A percentile compares a stretch with the other conserved stretches of the same genome.
phyloP scores from a whole-genome alignment of 257 asterid species.

The Ophiorrhiza pumila region DNA sequence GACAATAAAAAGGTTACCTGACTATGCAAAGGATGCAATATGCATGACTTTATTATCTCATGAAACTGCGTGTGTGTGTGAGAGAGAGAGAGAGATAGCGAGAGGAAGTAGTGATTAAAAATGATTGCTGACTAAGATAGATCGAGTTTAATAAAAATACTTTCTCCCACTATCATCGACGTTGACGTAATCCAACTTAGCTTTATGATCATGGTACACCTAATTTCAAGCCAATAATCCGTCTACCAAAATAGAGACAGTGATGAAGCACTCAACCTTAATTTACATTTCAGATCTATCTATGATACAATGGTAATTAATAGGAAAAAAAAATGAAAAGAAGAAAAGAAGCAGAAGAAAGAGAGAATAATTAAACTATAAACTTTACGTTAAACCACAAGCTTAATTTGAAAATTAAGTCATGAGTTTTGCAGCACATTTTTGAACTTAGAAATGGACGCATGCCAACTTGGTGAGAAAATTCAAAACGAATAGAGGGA shows the following conservation, averaged over 20 bases:
- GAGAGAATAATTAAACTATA: background rate
- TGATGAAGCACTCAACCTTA: too few relatives aligned
- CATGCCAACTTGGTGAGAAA: background rate
- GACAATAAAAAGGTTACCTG: background rate
- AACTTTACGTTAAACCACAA: background rate
- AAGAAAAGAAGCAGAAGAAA: background rate
- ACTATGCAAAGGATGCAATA: background rate
- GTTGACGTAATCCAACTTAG: conserved; percentile 9
- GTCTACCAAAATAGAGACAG: background rate
- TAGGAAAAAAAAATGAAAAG: too few relatives aligned
- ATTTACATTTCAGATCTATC: conserved; percentile 8
- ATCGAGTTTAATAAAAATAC: conserved; percentile 5
- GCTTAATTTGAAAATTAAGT: too few relatives aligned
- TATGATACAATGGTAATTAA: too few relatives aligned
- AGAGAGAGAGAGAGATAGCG: background rate
- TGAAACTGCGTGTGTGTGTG: background rate
- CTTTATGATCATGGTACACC: conserved; percentile 21
- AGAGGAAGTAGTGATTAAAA: background rate
- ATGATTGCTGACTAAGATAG: conserved; percentile 8
- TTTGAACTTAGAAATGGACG: conserved; percentile 3
- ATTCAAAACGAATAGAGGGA: too few relatives aligned
- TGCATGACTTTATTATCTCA: conserved; percentile 3
- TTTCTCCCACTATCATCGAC: conserved; percentile 19
- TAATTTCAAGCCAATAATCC: conserved; percentile 14
- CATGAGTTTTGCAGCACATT: background rate